Evolutionary conservation across 176 grass and related monocot genomes (phyloP), one percentile per base, ranked within the genome.

Genomic region (Aegilops tauschii): DNA sequence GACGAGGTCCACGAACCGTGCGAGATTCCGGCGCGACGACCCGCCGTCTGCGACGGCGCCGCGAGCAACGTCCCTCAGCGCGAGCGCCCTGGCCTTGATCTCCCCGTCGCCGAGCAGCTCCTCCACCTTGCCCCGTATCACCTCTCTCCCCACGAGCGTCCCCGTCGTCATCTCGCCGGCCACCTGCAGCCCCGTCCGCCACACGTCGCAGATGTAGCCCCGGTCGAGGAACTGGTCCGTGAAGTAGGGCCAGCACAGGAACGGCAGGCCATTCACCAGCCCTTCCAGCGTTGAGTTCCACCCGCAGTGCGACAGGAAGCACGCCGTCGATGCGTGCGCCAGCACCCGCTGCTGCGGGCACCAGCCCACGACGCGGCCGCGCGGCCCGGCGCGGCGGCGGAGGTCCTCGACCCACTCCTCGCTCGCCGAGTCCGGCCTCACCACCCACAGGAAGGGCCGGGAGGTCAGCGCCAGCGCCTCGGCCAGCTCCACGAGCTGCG

Each of bases 161-260:
- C 65, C 18, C 20, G 12, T 0, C 50, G 12, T 54, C 70, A 4
- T 12, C 30, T 8, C 39, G 23, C 40, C 71, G 71, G 71, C 34
- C 14, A 94, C 29, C 68, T 77, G 80, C 36, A 90, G 16, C 27
- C 93, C 90, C 45, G 66, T 83, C 90, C 82, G 56, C 90, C 87
- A 92, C 80, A 92, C 82, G 82, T 95, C 77, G 80, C 90, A 92
- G 28, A 95, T 84, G 84, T 93, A 95, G 13, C 64, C 86, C 67
- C 72, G 88, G 84, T 88, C 82, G 9, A 88, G 34, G 73, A 95
- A 88, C 72, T 95, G 90, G 75, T 95, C 93, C 0, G 61, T 16
- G 56, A 91, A 90, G 73, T 78, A 95, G 2, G 93, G 93, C 90
- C 87, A 95, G 77, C 88, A 95, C 13, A 95, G 79, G 70, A 92